Evolutionary conservation across 169 alveolate species (phyloP).

Genomic region (Eimeria praecox): DNA sequence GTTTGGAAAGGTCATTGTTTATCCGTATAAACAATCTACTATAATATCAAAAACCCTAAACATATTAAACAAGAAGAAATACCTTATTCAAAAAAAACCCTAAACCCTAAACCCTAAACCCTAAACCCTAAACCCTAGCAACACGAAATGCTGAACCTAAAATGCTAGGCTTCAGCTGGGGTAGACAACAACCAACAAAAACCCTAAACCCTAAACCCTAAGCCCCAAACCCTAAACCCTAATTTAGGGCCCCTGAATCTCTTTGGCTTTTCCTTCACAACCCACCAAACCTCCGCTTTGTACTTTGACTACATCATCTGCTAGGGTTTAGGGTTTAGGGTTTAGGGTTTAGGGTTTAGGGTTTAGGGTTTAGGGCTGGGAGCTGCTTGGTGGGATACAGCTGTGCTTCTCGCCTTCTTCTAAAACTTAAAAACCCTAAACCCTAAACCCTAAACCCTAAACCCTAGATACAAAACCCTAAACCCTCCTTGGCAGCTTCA

Average conservation of each 20-base stretch:
- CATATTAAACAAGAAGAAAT: neutral
- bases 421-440: too few species aligned
- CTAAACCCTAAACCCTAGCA: neutral
- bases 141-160: too few species aligned
- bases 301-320: neutral
- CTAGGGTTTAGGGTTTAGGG: neutral
- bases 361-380: too few species aligned
- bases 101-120: constrained; percentile 39
- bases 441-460: neutral
- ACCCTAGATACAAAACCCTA: constrained; percentile 36
- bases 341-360: too few species aligned
- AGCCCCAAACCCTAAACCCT: constrained; percentile 45
- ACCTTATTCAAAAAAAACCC: neutral
- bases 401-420: too few species aligned
- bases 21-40: neutral
- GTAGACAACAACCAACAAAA: too few species aligned
- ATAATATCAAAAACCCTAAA: neutral
- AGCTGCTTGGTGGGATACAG: too few species aligned
- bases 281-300: neutral
- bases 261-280: neutral
- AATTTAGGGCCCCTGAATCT: neutral
- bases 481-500: neutral
- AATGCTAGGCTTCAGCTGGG: too few species aligned
- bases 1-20: neutral
- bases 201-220: constrained; percentile 37